Base-by-base conservation (phyloP, 2,329 filamentous ascomycete genomes). In the Didymella lethalis region DNA sequence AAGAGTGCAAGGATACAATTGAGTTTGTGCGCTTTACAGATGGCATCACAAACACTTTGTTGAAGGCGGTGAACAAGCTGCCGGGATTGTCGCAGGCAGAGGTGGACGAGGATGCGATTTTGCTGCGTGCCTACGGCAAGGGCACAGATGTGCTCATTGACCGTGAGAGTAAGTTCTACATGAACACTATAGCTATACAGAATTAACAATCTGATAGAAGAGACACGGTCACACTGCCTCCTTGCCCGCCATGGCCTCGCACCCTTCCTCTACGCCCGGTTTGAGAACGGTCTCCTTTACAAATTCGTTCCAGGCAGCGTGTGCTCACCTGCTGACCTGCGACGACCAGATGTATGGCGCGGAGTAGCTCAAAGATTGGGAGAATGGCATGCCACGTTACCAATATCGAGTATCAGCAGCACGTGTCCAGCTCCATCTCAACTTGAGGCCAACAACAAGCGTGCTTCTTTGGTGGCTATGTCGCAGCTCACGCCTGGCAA, bases 131-230 rank as follows among this genome's bases (percentile, higher is more conserved):
- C 62, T 99, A 97, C 78, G 95, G 95, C 69, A 89, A 95, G 76
- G 92, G 93, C 64, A 98, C 95, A 67, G 93, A 96, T 74, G 85
- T 98, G 54, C 85, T 99, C 69, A 99, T 99, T 79, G 95, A 99
- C 81, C 90, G 95, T 67, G 91, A 97, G 81, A 89, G 94, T 84
- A 88, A 86, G 83, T 69, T 12, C 18, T 20, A 25, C 18, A 4
- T 11, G 7, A 14, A 16, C 6, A 16, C 14, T 7, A 7, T 14
- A 12, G 4, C 4, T 10, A 4, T 2, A 5, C 23, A 18, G n/a
- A 38, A 26, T 52, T 54, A 31, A 59, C 28, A 47, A 12, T 2
- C n/a, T 5, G 20, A 62, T 71, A 87, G 85, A 85, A 77, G 86
- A 88, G 79, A 83, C 84, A 43, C 82, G 78, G 58, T 86, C 87